Percentiles rank a stretch among this genome's conserved stretches.
phyloP scores from a whole-genome alignment of 345 rosid genomes.

The Euphorbia peplus region DNA sequence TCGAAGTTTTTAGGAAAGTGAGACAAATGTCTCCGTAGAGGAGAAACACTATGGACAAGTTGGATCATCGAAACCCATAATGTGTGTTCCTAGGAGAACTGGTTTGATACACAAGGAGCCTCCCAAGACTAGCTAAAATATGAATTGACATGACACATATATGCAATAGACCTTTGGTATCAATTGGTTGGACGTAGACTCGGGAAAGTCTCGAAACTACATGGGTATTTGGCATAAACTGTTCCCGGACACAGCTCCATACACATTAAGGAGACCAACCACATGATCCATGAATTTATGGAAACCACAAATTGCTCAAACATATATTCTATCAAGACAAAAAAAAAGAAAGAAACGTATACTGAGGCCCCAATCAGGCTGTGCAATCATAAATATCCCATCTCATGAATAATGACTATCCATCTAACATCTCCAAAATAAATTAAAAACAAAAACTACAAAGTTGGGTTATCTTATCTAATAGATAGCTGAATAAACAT shows the following conservation, averaged over 20 bases:
- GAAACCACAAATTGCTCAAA: conserved; percentile 1
- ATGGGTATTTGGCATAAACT: no score
- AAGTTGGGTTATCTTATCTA: neutral
- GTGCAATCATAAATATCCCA: neutral
- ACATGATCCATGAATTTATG: neutral
- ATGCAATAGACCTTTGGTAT: no score
- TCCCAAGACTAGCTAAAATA: no score
- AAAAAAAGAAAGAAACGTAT: conserved; percentile 4
- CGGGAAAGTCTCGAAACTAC: no score
- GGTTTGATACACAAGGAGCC: no score
- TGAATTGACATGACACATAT: no score
- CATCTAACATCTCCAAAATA: neutral
- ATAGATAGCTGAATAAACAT: conserved; percentile 8
- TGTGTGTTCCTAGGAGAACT: no score
- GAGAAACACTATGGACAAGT: no score
- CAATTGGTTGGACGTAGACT: no score
- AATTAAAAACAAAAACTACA: neutral
- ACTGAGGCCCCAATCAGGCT: conserved; percentile 4
- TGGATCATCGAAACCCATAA: no score
- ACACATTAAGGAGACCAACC: neutral
- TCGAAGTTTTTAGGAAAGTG: no score
- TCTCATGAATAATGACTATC: neutral
- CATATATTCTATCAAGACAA: neutral
- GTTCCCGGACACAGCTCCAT: neutral
- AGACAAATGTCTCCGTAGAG: no score